phyloP scores from a whole-genome alignment of 257 asterid species.

The Salvia rosmarinus region DNA sequence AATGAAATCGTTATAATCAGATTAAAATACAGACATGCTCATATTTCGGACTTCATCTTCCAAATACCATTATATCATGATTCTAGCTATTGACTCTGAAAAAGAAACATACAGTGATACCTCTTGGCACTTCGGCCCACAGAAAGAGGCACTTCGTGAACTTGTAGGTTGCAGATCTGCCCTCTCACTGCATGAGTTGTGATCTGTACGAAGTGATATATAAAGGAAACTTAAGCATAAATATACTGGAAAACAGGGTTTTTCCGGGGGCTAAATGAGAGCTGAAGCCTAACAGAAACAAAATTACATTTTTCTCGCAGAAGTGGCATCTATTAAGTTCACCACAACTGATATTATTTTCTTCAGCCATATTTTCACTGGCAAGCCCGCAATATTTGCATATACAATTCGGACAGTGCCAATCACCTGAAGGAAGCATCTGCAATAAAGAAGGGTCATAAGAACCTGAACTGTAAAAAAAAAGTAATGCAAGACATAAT shows the following conservation, averaged over 20 bases:
- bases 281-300: slow-evolving; percentile 31
- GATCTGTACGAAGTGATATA: slow-evolving; percentile 55
- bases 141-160: slow-evolving; percentile 62
- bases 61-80: slow-evolving; percentile 5
- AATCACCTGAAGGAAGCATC: slow-evolving; percentile 92
- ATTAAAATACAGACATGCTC: background rate
- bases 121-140: slow-evolving; percentile 91
- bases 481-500: slow-evolving; percentile 11
- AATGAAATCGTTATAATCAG: background rate
- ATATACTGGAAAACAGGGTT: slow-evolving; percentile 4
- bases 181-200: slow-evolving; percentile 66
- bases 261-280: background rate
- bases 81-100: slow-evolving; percentile 16
- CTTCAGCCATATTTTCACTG: slow-evolving; percentile 41
- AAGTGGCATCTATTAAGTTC: slow-evolving; percentile 62
- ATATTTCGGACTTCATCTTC: too few species aligned
- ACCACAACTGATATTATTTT: slow-evolving; percentile 36
- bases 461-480: slow-evolving; percentile 24
- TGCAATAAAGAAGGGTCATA: slow-evolving; percentile 40
- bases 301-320: slow-evolving; percentile 88
- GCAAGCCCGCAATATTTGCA: slow-evolving; percentile 81
- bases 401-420: slow-evolving; percentile 91
- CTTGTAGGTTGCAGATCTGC: slow-evolving; percentile 40
- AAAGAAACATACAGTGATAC: slow-evolving; percentile 47
- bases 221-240: slow-evolving; percentile 23